phyloP scores from a whole-genome alignment of 306 rosid species.

The Amphicarpaea edgeworthii region DNA sequence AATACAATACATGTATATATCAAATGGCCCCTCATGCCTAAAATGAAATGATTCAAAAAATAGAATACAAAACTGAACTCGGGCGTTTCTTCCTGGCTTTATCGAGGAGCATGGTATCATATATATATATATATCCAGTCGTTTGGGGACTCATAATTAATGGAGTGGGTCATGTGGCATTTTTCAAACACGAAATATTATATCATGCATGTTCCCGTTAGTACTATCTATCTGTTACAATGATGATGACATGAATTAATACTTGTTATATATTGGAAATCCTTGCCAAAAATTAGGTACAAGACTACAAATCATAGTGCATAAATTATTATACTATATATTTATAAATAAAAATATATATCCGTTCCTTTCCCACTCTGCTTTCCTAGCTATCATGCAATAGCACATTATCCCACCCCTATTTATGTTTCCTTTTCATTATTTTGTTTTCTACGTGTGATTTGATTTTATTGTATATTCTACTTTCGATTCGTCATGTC shows the following conservation, averaged over 20 bases:
- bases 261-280: constrained; percentile 46
- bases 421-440: background rate
- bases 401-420: constrained; percentile 2
- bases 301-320: constrained; percentile 38
- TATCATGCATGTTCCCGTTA: background rate
- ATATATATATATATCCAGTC: background rate
- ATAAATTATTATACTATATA: background rate
- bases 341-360: background rate
- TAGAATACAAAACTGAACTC: constrained; percentile 23
- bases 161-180: constrained; percentile 39
- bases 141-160: constrained; percentile 18
- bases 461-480: background rate
- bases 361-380: background rate
- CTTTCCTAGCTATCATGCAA: constrained; percentile 13
- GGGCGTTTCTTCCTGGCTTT: constrained; percentile 14
- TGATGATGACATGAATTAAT: constrained; percentile 7
- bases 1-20: background rate
- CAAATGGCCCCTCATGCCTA: background rate
- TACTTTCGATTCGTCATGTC: background rate
- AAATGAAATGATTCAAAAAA: constrained; percentile 12
- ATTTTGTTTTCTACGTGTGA: constrained; percentile 22
- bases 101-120: constrained; percentile 6
- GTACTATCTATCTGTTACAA: constrained; percentile 15
- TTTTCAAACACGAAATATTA: constrained; percentile 20
- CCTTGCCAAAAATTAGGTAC: constrained; percentile 44